Evolutionary conservation across 768 basidiomycete species (phyloP).

Genomic region (Russula brevipes): DNA sequence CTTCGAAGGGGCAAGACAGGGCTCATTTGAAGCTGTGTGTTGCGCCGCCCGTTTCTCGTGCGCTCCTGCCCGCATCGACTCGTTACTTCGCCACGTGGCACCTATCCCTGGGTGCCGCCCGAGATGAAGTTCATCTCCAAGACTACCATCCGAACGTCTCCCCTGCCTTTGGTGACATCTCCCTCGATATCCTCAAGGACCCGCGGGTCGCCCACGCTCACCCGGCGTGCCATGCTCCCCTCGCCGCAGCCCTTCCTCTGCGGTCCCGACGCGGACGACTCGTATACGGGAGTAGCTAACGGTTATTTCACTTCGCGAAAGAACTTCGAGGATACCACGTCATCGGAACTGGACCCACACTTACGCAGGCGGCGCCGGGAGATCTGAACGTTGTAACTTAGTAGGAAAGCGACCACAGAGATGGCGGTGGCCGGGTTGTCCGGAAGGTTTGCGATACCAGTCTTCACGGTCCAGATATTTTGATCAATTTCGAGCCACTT

Average conservation of each 20-base stretch:
- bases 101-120: constrained; percentile 90
- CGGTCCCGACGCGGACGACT: constrained; percentile 90
- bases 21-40: constrained; percentile 95
- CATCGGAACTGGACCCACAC: constrained; percentile 82
- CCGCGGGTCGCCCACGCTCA: constrained; percentile 88
- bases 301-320: constrained; percentile 85
- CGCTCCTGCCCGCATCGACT: not conserved
- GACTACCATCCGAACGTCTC: constrained; percentile 93
- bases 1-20: constrained; percentile 86
- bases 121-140: constrained; percentile 99
- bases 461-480: constrained; percentile 71
- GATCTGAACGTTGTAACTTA: too few species aligned
- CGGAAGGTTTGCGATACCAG: constrained; percentile 64
- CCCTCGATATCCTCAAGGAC: constrained; percentile 80
- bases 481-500: constrained; percentile 72
- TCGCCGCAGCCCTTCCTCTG: constrained; percentile 90
- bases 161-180: constrained; percentile 89
- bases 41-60: constrained; percentile 37
- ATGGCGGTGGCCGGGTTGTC: constrained; percentile 26
- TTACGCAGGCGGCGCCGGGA: constrained; percentile 48
- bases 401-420: too few species aligned
- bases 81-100: constrained; percentile 65
- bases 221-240: constrained; percentile 90
- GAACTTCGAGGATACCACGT: constrained; percentile 86
- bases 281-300: constrained; percentile 95